Conservation (phyloP, 257 asterid species). For the Schizonepeta tenuifolia region DNA sequence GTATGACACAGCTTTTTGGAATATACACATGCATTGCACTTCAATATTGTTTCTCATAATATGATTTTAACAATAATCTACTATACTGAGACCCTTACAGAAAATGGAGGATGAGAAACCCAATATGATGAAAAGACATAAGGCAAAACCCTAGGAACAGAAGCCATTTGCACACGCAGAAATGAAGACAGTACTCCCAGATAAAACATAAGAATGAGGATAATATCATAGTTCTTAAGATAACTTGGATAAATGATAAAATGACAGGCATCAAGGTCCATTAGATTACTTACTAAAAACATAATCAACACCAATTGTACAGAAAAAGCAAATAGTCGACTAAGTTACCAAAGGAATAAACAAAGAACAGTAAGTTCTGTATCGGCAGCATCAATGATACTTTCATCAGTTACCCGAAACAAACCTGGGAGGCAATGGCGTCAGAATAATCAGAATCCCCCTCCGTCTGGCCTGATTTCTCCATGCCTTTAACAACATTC, state of each 20-base stretch:
- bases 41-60: background rate
- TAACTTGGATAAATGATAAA: background rate
- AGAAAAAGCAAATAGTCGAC: background rate
- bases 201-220: background rate
- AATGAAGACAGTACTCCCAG: background rate
- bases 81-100: background rate
- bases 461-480: conserved; percentile 54
- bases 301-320: background rate
- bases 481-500: conserved; percentile 62
- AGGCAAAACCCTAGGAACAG: background rate
- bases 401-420: background rate
- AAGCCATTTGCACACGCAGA: conserved; percentile 10
- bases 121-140: background rate
- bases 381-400: conserved; percentile 9
- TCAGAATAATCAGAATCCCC: conserved; percentile 57
- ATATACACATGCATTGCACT: background rate
- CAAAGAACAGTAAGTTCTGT: background rate
- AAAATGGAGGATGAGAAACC: conserved; percentile 1
- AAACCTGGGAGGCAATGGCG: conserved; percentile 71
- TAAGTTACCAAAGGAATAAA: background rate
- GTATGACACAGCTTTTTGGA: background rate
- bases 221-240: background rate
- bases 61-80: background rate
- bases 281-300: background rate
- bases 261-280: background rate